phyloP scores from a whole-genome alignment of 129 eudicot genomes.

The Artemisia annua region DNA sequence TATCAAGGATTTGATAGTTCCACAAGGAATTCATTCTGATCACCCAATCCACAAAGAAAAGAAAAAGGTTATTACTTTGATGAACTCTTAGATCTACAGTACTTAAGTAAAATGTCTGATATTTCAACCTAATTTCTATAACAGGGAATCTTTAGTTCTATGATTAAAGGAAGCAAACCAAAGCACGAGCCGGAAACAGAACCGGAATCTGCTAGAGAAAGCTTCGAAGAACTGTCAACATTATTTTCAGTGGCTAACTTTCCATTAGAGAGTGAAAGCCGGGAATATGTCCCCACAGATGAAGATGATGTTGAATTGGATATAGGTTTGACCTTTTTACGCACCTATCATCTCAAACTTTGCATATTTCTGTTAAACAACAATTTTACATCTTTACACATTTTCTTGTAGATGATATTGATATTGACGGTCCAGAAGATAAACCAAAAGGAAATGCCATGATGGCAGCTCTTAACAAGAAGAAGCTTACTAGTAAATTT shows the following conservation, averaged over 20 bases:
- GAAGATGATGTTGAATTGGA: constrained; percentile 65
- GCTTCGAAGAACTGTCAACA: constrained; percentile 57
- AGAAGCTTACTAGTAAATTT: constrained; percentile 76
- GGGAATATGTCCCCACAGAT: constrained; percentile 34
- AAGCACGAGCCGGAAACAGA: constrained; percentile 50
- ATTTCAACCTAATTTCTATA: constrained; percentile 16
- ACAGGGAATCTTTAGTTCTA: constrained; percentile 83
- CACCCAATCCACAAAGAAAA: constrained; percentile 66
- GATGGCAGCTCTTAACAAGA: constrained; percentile 64
- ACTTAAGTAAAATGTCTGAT: constrained; percentile 14
- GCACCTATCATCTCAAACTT: too few relatives aligned
- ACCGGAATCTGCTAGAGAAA: constrained; percentile 43
- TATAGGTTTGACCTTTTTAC: constrained; percentile 53
- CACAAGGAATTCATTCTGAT: constrained; percentile 41
- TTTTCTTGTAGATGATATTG: constrained; percentile 71
- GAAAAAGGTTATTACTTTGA: constrained; percentile 63
- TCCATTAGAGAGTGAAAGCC: constrained; percentile 45
- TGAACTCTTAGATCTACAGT: neutral
- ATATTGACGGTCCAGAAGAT: constrained; percentile 70
- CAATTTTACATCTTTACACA: constrained; percentile 1
- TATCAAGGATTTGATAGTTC: constrained; percentile 46
- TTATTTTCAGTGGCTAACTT: constrained; percentile 69
- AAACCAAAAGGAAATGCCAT: constrained; percentile 74
- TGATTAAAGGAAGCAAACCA: constrained; percentile 59
- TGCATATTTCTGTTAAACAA: too few relatives aligned